Base-by-base conservation (phyloP, 2,329 filamentous ascomycete genomes). In the Diaporthe batatas region DNA sequence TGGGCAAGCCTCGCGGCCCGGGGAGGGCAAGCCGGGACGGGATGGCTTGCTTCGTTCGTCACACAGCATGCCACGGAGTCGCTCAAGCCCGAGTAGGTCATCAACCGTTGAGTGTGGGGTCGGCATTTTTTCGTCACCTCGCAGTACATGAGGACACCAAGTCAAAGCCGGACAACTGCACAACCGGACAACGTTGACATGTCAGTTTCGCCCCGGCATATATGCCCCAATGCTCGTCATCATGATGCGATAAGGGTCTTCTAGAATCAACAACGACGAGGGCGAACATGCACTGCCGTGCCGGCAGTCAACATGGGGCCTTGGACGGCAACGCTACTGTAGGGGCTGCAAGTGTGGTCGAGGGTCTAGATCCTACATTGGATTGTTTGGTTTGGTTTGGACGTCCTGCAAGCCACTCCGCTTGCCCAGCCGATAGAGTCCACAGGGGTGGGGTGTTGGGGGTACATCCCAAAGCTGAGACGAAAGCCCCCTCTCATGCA, bases 401-500 rank as follows among this genome's bases (percentile, higher is more conserved):
- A 51, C 29, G 32, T 36, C 44, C 29, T 65, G 62, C 62, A 65
- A 67, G 47, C 62, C 47, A 64, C 58, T 39, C 47, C 47, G 32
- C 44, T 51, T 34, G 32, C 12, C 62, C 21, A 39, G 32, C 62
- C 44, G 32, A 29, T n/a, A 65, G 44, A 49, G 51, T 7, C 8
- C 18, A 47, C 39, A 44, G 42, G 42, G 42, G 59, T 34, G 7
- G 59, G 21, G 59, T 44, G 36, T 42, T 49, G 44, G 62, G 62
- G 44, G 7, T 36, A n/a, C 32, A 23, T 25, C 21, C 47, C 62
- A 67, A 53, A 67, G 62, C 62, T 67, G 62, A 67, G 62, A 67
- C 62, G 62, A 67, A 67, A 67, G 62, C 62, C 62, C 62, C 62
- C 62, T 67, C 62, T 67, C 62, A 67, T 65, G 62, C 62, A 67